Evolutionary conservation across 1,139 yeast genomes (phyloP).

Genomic region (Hansenula lynferdii): DNA sequence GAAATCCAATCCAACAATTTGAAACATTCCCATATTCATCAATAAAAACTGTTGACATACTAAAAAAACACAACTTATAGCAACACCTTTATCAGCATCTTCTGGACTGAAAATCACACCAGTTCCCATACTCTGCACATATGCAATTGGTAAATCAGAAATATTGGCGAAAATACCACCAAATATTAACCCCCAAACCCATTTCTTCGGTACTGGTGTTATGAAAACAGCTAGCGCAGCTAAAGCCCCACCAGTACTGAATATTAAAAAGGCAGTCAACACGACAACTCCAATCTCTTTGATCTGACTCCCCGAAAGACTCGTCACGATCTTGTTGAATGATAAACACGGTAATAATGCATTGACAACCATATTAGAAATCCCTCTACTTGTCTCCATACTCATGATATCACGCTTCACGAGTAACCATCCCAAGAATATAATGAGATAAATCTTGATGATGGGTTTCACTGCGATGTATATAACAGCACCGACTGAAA

Average conservation of each 20-base stretch:
- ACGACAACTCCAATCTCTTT: slow-evolving; percentile 71
- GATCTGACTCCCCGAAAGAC: slow-evolving; percentile 67
- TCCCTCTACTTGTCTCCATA: slow-evolving; percentile 69
- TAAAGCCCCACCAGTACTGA: slow-evolving; percentile 42
- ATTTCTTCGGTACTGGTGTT: slow-evolving; percentile 58
- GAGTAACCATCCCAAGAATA: slow-evolving; percentile 61
- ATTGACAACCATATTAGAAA: slow-evolving; percentile 67
- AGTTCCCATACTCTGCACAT: slow-evolving; percentile 72
- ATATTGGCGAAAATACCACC: slow-evolving; percentile 75
- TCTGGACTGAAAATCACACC: slow-evolving; percentile 53
- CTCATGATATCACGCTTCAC: slow-evolving; percentile 65
- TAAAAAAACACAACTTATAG: slow-evolving; percentile 73
- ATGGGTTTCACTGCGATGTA: slow-evolving; percentile 85
- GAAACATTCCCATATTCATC: slow-evolving; percentile 74
- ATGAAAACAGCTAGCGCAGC: slow-evolving; percentile 25
- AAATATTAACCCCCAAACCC: slow-evolving; percentile 78
- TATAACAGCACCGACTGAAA: slow-evolving; percentile 57
- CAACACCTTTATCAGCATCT: slow-evolving; percentile 74
- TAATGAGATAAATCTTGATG: slow-evolving; percentile 75
- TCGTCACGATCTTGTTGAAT: slow-evolving; percentile 68
- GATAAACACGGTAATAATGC: slow-evolving; percentile 76
- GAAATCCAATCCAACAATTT: slow-evolving; percentile 69
- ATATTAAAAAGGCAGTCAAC: slow-evolving; percentile 58
- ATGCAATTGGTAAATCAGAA: slow-evolving; percentile 87
- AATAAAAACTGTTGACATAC: slow-evolving; percentile 66